Evolutionary conservation across 495 filamentous ascomycete species (phyloP).

Genomic region (Gamarada debralockiae): DNA sequence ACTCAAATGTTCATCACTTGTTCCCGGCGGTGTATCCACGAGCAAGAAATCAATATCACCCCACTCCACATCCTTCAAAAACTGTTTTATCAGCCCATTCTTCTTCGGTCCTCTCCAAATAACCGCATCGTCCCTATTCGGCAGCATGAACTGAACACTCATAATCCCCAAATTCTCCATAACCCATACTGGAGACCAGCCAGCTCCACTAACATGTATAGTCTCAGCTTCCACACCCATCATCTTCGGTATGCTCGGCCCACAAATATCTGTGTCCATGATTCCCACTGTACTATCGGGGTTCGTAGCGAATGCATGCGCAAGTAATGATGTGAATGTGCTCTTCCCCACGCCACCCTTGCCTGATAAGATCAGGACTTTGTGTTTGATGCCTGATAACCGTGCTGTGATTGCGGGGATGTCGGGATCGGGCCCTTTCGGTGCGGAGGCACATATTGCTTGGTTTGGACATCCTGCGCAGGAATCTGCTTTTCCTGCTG

Average conservation of each 20-base stretch:
- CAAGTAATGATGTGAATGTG: constrained; percentile 82
- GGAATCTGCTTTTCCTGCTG: constrained; percentile 80
- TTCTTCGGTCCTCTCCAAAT: constrained; percentile 99
- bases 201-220: constrained; percentile 74
- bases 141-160: constrained; percentile 97
- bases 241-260: constrained; percentile 95
- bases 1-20: constrained; percentile 89
- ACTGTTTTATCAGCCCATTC: constrained; percentile 96
- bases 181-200: constrained; percentile 94
- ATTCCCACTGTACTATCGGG: constrained; percentile 74
- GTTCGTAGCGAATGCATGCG: constrained; percentile 80
- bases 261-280: constrained; percentile 97
- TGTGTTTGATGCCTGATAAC: constrained; percentile 77
- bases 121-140: constrained; percentile 84
- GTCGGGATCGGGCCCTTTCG: constrained; percentile 95
- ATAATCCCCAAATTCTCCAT: constrained; percentile 88
- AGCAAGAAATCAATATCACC: constrained; percentile 89
- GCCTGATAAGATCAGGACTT: constrained; percentile 85
- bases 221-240: constrained; percentile 92
- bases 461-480: constrained; percentile 96
- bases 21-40: constrained; percentile 94
- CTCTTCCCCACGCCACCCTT: constrained; percentile 97
- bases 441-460: constrained; percentile 86
- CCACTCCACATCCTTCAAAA: constrained; percentile 96
- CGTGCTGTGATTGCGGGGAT: constrained; percentile 81